Evolutionary conservation across 1,139 yeast genomes (phyloP).

Genomic region (Pichia norvegensis): DNA sequence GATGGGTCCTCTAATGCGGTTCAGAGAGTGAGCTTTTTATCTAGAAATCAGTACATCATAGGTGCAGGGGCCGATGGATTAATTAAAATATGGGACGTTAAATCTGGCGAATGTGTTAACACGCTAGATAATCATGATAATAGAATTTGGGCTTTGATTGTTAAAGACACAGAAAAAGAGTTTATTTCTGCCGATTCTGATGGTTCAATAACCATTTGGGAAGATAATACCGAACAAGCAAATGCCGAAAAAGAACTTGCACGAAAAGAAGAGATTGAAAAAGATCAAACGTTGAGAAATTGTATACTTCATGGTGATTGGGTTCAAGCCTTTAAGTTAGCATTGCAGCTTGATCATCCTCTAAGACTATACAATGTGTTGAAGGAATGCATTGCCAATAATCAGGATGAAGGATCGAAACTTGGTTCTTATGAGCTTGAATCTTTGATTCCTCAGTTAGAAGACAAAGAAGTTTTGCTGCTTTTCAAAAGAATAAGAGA

Average conservation of each 20-base stretch:
- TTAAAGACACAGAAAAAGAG: slow-evolving; percentile 55
- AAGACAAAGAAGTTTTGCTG: slow-evolving; percentile 48
- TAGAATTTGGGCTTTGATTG: slow-evolving; percentile 85
- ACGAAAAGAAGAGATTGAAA: slow-evolving; percentile 60
- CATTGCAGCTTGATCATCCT: slow-evolving; percentile 79
- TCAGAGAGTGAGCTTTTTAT: slow-evolving; percentile 67
- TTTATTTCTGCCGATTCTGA: slow-evolving; percentile 91
- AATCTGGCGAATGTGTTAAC: slow-evolving; percentile 64
- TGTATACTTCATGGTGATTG: slow-evolving; percentile 66
- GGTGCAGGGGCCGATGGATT: slow-evolving; percentile 94
- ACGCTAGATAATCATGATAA: slow-evolving; percentile 90
- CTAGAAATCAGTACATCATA: slow-evolving; percentile 59
- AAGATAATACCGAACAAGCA: slow-evolving; percentile 72
- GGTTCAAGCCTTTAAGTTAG: slow-evolving; percentile 81
- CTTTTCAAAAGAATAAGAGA: slow-evolving; percentile 75
- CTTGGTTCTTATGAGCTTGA: slow-evolving; percentile 63
- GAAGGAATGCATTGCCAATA: slow-evolving; percentile 42
- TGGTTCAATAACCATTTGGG: slow-evolving; percentile 84
- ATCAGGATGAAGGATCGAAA: slow-evolving; percentile 40
- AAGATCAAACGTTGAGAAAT: slow-evolving; percentile 78
- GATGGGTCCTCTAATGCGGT: slow-evolving; percentile 95
- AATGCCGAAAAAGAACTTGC: slow-evolving; percentile 40
- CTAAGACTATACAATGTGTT: slow-evolving; percentile 72
- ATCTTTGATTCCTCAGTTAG: slow-evolving; percentile 49
- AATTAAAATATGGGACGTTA: slow-evolving; percentile 80